These are phyloP conservation scores for Haematococcus sp. DNA, from an alignment of 139 green algal genomes.

Conservation along the genomic window DNA sequence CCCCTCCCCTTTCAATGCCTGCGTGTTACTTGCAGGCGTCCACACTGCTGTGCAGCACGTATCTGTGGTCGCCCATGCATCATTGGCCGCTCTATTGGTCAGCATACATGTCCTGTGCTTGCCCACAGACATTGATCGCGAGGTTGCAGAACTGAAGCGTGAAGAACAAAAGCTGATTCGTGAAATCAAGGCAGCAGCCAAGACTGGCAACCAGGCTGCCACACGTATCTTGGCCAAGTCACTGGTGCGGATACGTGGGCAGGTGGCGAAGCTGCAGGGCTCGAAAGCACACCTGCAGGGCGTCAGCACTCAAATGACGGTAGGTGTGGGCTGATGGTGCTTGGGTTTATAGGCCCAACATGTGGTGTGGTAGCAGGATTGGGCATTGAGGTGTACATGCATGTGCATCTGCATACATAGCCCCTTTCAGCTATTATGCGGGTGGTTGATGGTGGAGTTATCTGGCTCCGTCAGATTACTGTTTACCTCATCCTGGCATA, in stretches of 20 bases:
- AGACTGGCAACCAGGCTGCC: conserved; percentile 40
- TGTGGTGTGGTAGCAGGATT: no score
- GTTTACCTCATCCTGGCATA: no score
- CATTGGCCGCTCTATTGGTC: background rate
- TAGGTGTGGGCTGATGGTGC: background rate
- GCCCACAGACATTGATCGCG: conserved; percentile 49
- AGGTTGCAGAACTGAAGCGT: conserved; percentile 39
- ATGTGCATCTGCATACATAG: no score
- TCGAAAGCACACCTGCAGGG: conserved; percentile 30
- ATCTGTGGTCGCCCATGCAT: background rate
- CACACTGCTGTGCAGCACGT: background rate
- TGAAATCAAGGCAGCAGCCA: conserved; percentile 57
- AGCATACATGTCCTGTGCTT: no score
- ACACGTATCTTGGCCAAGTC: conserved; percentile 50
- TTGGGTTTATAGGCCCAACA: no score
- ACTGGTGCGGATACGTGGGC: conserved; percentile 46
- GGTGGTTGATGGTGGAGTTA: no score
- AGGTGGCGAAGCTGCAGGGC: conserved; percentile 37
- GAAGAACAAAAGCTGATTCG: conserved; percentile 51
- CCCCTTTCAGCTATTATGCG: no score
- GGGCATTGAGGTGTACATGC: no score
- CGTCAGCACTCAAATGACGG: conserved; percentile 21
- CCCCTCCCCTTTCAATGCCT: background rate
- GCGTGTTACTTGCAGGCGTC: no score
- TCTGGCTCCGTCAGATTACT: no score